Percentiles rank a stretch among this genome's conserved stretches.
These are phyloP conservation scores for Scedosporium dehoogii DNA, from an alignment of 2,329 filamentous ascomycete genomes.

Conservation along the genomic window DNA sequence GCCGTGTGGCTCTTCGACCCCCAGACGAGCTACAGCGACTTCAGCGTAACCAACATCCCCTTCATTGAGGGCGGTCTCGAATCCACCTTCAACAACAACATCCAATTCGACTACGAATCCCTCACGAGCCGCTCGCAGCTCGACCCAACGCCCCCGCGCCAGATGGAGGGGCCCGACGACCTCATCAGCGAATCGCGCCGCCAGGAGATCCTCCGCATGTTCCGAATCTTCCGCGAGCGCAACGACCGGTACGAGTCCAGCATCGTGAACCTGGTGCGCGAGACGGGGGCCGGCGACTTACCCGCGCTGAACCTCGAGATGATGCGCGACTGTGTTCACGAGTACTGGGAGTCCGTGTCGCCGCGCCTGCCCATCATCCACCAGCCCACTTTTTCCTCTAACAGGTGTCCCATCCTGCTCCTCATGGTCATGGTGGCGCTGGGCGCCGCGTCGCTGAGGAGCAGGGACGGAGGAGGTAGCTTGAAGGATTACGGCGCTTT, in stretches of 20 bases:
- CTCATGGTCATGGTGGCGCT: constrained; percentile 76
- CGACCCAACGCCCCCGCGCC: constrained; percentile 30
- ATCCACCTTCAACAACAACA: constrained; percentile 40
- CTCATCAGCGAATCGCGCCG: constrained; percentile 33
- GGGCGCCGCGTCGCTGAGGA: constrained; percentile 70
- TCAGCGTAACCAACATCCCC: constrained; percentile 31
- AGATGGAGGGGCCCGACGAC: constrained; percentile 30
- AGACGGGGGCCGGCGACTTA: constrained; percentile 28
- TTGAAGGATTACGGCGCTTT: constrained; percentile 34
- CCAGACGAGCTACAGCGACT: constrained; percentile 29
- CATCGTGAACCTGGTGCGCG: constrained; percentile 24
- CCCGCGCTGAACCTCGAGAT: constrained; percentile 59
- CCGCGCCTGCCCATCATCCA: constrained; percentile 81
- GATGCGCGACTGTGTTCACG: constrained; percentile 76
- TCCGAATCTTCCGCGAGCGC: constrained; percentile 32
- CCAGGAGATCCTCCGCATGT: constrained; percentile 32
- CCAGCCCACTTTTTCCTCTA: constrained; percentile 74
- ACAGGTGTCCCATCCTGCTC: constrained; percentile 67
- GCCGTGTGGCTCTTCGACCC: constrained; percentile 41
- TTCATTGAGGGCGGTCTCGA: constrained; percentile 40
- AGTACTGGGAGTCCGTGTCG: constrained; percentile 81
- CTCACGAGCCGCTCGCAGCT: constrained; percentile 36
- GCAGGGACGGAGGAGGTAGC: constrained; percentile 44
- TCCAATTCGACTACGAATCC: constrained; percentile 41
- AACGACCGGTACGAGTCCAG: constrained; percentile 24